These are phyloP conservation scores for Phytopythium chamaehyphon DNA, from an alignment of 352 stramenopile genomes.

Conservation along the genomic window DNA sequence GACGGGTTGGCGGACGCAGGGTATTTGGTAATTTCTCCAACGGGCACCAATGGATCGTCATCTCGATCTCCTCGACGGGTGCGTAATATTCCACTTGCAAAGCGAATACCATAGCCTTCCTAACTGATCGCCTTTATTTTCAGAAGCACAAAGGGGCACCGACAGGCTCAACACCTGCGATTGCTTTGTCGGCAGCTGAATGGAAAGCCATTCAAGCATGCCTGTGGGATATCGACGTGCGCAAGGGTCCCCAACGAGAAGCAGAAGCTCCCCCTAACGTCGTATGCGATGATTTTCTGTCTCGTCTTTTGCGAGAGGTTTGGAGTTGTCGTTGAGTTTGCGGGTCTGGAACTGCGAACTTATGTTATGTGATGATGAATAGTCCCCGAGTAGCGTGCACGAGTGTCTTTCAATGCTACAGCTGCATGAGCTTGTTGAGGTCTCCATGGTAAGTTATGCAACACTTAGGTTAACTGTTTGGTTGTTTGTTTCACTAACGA, in stretches of 20 bases:
- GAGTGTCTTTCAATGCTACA: conserved; percentile 39
- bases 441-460: conserved; percentile 26
- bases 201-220: conserved; percentile 53
- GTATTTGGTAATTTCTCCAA: background rate
- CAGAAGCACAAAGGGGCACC: background rate
- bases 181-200: conserved; percentile 15
- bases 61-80: background rate
- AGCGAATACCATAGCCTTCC: no score
- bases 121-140: background rate
- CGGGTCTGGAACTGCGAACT: conserved; percentile 4
- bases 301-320: conserved; percentile 24
- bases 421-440: conserved; percentile 37
- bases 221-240: conserved; percentile 55
- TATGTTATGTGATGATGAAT: no score
- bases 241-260: background rate
- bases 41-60: background rate
- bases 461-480: no score
- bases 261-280: conserved; percentile 2
- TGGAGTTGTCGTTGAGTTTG: conserved; percentile 3
- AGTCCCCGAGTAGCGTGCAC: conserved; percentile 15
- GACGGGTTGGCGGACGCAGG: background rate
- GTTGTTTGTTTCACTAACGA: no score
- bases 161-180: background rate
- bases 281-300: conserved; percentile 13
- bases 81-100: no score